Base-by-base conservation (phyloP, 73 alveolate genomes). In the Tetrahymena elliotti region DNA sequence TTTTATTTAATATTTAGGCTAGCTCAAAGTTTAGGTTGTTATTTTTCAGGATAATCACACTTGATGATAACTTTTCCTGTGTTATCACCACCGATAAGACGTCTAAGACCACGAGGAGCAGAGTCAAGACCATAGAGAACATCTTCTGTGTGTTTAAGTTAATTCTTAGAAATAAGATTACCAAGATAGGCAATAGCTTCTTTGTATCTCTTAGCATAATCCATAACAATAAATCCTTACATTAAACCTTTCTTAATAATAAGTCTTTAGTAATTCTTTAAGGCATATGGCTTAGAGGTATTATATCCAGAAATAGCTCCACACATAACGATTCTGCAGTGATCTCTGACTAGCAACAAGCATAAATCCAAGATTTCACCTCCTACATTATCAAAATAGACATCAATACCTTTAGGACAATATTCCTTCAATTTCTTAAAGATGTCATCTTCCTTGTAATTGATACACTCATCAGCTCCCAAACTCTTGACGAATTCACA, bases 371-470 rank as follows among this genome's bases (percentile, higher is more conserved):
- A 83, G 33, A 96, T 97, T 84, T 95, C 97, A 36, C 98, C 98
- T 33, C 98, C 98, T 13, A 97, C 98, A 68, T 97, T 97, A 95
- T 97, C 98, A 92, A 97, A 95, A 94, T 96, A 97, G 52, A 95
- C 95, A 95, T 97, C 96, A 35, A 97, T 95, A 18, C 99, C 98
- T 53, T 97, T 96, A 22, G 98, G 98, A 2, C 95, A 92, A 6
- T 92, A 41, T 39, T 95, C 97, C 52, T 94, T 93, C 82, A 97
- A 36, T 37, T 93, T 94, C 54, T 94, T 92, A 94, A 54, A 93
- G 84, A 93, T 54, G 35, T 96, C 96, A 92, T 96, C 97, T 6
- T 97, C 93, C 83, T 94, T 97, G 92, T 97, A 97, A 93, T 97
- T 96, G 41, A 97, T 97, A 34, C 95, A 98, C 38, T 84, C 97